Conservation (phyloP, 495 filamentous ascomycete genomes). For the Trichoderma reesei region DNA sequence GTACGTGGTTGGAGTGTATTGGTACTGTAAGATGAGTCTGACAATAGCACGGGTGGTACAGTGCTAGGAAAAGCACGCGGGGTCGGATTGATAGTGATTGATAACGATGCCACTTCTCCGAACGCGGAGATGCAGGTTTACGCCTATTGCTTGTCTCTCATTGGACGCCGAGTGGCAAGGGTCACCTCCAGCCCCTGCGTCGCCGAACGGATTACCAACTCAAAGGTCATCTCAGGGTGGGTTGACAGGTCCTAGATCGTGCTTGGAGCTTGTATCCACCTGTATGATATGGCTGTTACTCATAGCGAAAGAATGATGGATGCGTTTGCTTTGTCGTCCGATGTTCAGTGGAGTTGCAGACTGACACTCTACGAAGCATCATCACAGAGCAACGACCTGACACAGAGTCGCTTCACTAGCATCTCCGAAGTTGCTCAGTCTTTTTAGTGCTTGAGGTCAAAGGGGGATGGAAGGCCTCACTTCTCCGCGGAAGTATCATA, state of each 20-base stretch:
- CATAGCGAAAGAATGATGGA: not conserved
- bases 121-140: slow-evolving; percentile 1
- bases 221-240: not conserved
- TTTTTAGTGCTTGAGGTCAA: not conserved
- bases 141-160: not conserved
- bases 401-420: not conserved
- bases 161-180: not conserved
- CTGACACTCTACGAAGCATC: not conserved
- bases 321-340: not conserved
- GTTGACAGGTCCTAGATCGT: not conserved
- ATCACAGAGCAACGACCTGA: not conserved
- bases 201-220: not conserved
- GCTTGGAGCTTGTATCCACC: not conserved
- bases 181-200: not conserved
- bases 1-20: not conserved
- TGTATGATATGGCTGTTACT: not conserved
- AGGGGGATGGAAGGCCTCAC: too few relatives aligned
- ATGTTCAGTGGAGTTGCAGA: too few relatives aligned
- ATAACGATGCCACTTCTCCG: not conserved
- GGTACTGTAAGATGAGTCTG: not conserved
- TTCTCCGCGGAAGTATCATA: not conserved
- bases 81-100: not conserved
- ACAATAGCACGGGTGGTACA: not conserved
- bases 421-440: not conserved
- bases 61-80: not conserved